These are phyloP conservation scores for Globisporangium heterothallicum DNA, from an alignment of 352 stramenopile genomes.

Conservation along the genomic window DNA sequence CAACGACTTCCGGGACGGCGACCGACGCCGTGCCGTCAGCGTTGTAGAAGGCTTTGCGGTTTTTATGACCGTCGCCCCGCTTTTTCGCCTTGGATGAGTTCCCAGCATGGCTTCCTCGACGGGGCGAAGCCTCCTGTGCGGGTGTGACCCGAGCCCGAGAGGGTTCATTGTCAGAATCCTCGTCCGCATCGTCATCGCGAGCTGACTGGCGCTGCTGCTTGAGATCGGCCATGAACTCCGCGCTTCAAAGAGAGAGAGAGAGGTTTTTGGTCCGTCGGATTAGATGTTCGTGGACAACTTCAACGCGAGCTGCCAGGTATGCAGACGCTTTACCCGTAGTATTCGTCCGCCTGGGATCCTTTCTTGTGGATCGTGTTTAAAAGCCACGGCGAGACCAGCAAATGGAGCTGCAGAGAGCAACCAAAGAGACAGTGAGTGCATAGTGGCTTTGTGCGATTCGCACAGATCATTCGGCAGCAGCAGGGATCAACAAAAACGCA, in stretches of 20 bases:
- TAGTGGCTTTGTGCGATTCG: no score
- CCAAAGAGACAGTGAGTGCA: background rate
- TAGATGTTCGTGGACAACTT: no score
- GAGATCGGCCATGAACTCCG: slow-evolving; percentile 57
- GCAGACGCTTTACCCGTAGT: slow-evolving; percentile 43
- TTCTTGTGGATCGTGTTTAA: slow-evolving; percentile 67
- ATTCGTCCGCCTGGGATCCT: slow-evolving; percentile 56
- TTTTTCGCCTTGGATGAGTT: background rate
- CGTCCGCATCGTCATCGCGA: slow-evolving; percentile 14
- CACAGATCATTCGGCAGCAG: background rate
- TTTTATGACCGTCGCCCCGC: slow-evolving; percentile 12
- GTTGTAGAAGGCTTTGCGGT: slow-evolving; percentile 33
- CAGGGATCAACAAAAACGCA: slow-evolving; percentile 22
- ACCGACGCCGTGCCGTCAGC: slow-evolving; percentile 29
- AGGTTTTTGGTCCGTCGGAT: no score
- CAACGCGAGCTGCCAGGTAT: background rate
- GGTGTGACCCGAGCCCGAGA: background rate
- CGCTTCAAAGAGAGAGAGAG: slow-evolving; percentile 15
- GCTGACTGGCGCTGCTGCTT: slow-evolving; percentile 14
- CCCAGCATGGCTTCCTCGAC: no score
- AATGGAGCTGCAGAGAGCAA: slow-evolving; percentile 32
- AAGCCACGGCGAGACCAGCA: slow-evolving; percentile 54
- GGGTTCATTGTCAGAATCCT: slow-evolving; percentile 13
- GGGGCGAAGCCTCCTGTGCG: slow-evolving; percentile 8
- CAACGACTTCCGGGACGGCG: background rate